phyloP scores from a whole-genome alignment of 2,329 filamentous ascomycete genomes.

The Onygenales sp. region DNA sequence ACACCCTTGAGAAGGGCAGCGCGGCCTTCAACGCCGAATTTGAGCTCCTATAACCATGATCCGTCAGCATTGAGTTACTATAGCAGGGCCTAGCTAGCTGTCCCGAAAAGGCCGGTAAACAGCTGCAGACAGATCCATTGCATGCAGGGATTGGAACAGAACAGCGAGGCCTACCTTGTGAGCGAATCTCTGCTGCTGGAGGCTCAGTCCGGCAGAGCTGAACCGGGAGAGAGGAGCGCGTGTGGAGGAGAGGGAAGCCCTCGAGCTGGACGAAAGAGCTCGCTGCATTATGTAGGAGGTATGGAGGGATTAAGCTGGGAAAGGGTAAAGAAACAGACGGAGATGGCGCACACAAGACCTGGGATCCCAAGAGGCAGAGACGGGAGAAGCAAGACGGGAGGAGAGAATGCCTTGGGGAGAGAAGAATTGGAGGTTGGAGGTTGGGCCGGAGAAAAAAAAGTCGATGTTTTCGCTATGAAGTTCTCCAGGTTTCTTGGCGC shows the following conservation, averaged over 20 bases:
- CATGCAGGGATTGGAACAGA: neutral
- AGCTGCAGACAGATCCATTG: neutral
- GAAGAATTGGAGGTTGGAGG: conserved; percentile 21
- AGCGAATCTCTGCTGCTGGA: conserved; percentile 89
- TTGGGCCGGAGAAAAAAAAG: conserved; percentile 16
- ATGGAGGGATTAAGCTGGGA: conserved; percentile 15
- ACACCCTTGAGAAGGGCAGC: conserved; percentile 85
- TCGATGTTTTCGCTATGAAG: conserved; percentile 15
- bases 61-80: conserved; percentile 18
- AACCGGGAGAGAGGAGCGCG: conserved; percentile 52
- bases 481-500: conserved; percentile 35
- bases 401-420: conserved; percentile 15
- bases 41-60: conserved; percentile 62
- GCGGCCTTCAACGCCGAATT: conserved; percentile 93
- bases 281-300: conserved; percentile 70
- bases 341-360: conserved; percentile 22
- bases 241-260: conserved; percentile 66
- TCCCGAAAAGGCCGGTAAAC: neutral
- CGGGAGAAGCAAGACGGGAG: conserved; percentile 21
- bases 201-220: conserved; percentile 55
- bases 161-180: conserved; percentile 68
- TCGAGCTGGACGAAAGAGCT: conserved; percentile 71
- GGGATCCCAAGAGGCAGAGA: conserved; percentile 21
- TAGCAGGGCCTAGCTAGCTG: too few species aligned
- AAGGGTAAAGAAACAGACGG: conserved; percentile 16